Percentiles rank a stretch among this genome's conserved stretches.
These are phyloP conservation scores for Camelina laxa DNA, from an alignment of 345 rosid species.

Conservation along the genomic window DNA sequence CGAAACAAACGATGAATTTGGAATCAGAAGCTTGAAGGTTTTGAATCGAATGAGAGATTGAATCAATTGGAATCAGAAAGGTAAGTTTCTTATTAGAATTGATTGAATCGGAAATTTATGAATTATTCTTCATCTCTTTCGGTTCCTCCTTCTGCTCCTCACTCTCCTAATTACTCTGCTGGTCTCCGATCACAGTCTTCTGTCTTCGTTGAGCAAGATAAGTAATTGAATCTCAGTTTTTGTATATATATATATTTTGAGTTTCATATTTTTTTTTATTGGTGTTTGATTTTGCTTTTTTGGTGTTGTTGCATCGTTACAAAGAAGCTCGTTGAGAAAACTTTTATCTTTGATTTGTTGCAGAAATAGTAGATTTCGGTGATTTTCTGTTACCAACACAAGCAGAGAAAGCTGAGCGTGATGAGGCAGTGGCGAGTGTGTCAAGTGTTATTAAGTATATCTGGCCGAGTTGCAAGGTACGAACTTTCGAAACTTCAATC, in stretches of 20 bases:
- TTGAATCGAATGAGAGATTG: too few species aligned
- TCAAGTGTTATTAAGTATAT: conserved; percentile 74
- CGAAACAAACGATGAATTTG: too few species aligned
- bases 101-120: too few species aligned
- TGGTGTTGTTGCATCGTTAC: background rate
- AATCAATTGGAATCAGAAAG: too few species aligned
- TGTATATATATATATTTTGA: too few species aligned
- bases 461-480: conserved; percentile 89
- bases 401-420: conserved; percentile 70
- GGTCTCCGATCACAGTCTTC: conserved; percentile 68
- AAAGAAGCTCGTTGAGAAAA: conserved; percentile 7
- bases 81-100: too few species aligned
- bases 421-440: conserved; percentile 63
- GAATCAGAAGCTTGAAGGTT: too few species aligned
- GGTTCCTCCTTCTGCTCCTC: conserved; percentile 68
- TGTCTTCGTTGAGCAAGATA: conserved; percentile 75
- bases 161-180: conserved; percentile 76
- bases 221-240: conserved; percentile 49
- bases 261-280: too few species aligned
- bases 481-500: background rate
- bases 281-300: conserved; percentile 17
- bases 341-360: conserved; percentile 28
- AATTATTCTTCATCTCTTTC: conserved; percentile 70
- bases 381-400: conserved; percentile 83
- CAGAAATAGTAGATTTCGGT: conserved; percentile 89